Evolutionary conservation across 345 rosid species (phyloP), one percentile per base, ranked within the genome.

Genomic region (Salix viminalis): DNA sequence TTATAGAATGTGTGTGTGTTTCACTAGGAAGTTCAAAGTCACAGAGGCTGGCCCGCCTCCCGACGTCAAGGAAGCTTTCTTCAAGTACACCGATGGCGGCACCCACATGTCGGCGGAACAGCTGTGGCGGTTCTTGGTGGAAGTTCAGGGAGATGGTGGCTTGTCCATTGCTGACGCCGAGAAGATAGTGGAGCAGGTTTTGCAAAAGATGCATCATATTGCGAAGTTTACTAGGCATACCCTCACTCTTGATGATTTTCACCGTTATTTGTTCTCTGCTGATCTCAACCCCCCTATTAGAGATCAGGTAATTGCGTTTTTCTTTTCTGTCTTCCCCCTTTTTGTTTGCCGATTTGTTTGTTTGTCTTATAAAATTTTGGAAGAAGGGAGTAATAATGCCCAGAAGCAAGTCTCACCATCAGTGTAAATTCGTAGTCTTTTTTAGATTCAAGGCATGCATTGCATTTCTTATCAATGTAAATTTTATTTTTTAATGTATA

Each of bases 1-100:
- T 79, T 95, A 90, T 73, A 87, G 88, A 76, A 77, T 89, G 80
- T 95, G 97, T 73, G 48, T 88, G 65, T 85, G 91, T 81, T 95
- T 93, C 84, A 90, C 84, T 3, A 82, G 96, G 84, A 91, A 81
- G 88, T 93, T 93, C 86, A 86, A 84, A 72, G 70, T 83, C 30
- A 83, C 85, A 62, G 91, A 90, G 81, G 87, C 92, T 0, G 89
- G 79, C 65, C 96, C 99, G 6, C 96, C 92, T 4, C 77, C 21
- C 37, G 97, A 93, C 73, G 88, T 93, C 30, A 85, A 41, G 76
- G 88, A 82, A 37, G 86, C 88, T 9, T 95, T 95, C 76, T 26
- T 37, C 4, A 84, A 80, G 78, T 91, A 90, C 66, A 70, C 96
- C 0, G 88, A 81, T 2, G 97, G 87, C 0, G 91, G 88, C 7